Evolutionary conservation across 495 filamentous ascomycete genomes (phyloP).

Genomic region (Glarea lozoyensis): DNA sequence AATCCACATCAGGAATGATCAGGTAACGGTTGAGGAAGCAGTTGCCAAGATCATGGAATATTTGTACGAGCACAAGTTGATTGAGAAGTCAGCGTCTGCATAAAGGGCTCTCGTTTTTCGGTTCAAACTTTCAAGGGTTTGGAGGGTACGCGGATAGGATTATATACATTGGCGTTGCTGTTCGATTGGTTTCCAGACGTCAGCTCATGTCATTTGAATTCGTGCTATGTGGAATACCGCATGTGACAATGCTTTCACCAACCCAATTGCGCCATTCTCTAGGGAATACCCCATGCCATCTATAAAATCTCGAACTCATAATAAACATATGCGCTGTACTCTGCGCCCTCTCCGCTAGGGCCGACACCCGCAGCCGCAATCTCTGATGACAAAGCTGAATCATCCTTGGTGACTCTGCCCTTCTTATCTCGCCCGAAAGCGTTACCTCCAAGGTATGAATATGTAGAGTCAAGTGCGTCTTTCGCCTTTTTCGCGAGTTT

Average conservation of each 20-base stretch:
- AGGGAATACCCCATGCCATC: conserved; percentile 12
- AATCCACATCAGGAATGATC: conserved; percentile 70
- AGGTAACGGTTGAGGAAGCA: conserved; percentile 74
- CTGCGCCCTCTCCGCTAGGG: conserved; percentile 53
- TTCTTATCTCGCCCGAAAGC: conserved; percentile 93
- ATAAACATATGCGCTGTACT: conserved; percentile 94
- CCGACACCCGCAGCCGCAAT: conserved; percentile 61
- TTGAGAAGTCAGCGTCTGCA: too few relatives aligned
- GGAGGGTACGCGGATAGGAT: too few relatives aligned
- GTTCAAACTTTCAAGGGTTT: too few relatives aligned
- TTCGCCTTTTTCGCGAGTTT: conserved; percentile 81
- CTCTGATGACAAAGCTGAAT: conserved; percentile 62
- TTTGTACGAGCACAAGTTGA: conserved; percentile 50
- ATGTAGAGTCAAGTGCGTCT: conserved; percentile 68
- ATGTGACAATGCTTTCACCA: conserved; percentile 15
- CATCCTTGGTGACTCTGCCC: conserved; percentile 81
- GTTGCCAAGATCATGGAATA: conserved; percentile 76
- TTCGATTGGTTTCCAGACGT: too few relatives aligned
- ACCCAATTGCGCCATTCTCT: too few relatives aligned
- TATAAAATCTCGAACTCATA: conserved; percentile 83
- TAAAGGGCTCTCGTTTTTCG: too few relatives aligned
- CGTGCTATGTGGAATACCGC: conserved; percentile 4
- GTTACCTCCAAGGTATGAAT: conserved; percentile 90
- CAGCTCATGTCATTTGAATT: conserved; percentile 1
- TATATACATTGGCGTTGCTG: too few relatives aligned